Percentiles rank a stretch among this genome's conserved stretches.
These are phyloP conservation scores for Apostasia shenzhenica DNA, from an alignment of 106 monocot genomes.

Conservation along the genomic window DNA sequence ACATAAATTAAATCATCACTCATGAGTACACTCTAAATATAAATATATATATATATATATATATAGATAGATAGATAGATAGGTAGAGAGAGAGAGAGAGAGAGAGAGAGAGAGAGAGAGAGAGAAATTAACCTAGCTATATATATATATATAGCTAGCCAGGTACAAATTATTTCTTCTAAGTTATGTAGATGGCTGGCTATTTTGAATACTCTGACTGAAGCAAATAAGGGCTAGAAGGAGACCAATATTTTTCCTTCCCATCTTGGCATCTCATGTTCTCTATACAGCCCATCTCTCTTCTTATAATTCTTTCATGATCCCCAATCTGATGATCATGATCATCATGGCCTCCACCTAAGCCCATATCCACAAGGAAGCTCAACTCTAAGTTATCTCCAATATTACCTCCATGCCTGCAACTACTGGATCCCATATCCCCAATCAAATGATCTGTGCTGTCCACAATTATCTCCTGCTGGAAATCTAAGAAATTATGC, in stretches of 20 bases:
- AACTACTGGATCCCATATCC: neutral
- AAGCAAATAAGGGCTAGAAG: neutral
- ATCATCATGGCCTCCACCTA: neutral
- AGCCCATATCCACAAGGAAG: conserved; percentile 4
- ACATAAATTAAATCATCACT: too few relatives aligned
- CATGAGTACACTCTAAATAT: too few relatives aligned
- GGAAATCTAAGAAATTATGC: conserved; percentile 13
- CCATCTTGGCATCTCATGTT: neutral
- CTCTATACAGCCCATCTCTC: neutral
- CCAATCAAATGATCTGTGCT: conserved; percentile 1
- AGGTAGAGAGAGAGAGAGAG: too few relatives aligned
- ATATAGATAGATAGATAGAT: too few relatives aligned
- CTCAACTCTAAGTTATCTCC: conserved; percentile 2
- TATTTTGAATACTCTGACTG: too few relatives aligned
- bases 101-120: too few relatives aligned
- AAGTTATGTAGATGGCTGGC: too few relatives aligned
- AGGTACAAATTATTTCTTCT: too few relatives aligned
- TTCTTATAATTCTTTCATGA: neutral
- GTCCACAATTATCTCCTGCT: conserved; percentile 3
- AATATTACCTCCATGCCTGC: too few relatives aligned
- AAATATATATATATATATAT: too few relatives aligned
- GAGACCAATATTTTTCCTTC: neutral
- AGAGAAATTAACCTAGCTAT: too few relatives aligned
- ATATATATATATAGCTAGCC: too few relatives aligned
- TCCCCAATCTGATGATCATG: conserved; percentile 2